Base-by-base conservation (phyloP, 1,284 basidiomycete species). In the Cutaneotrichosporon curvatum region DNA sequence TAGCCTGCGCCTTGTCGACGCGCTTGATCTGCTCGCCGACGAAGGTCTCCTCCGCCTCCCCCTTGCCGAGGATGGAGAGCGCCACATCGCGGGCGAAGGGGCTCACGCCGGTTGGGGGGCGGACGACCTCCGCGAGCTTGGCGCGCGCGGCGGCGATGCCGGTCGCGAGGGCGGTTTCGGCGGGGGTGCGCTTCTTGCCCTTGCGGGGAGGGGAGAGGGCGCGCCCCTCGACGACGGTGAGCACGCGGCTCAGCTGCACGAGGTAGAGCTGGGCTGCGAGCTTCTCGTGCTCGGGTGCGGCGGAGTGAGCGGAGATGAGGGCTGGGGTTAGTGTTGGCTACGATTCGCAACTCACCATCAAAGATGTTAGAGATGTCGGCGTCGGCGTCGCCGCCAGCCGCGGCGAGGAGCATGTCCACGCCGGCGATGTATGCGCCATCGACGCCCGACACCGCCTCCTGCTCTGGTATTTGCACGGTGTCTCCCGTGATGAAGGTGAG, bases 131-230 rank as follows among this genome's bases (percentile, higher is more conserved):
- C 20, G 31, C 37, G 19, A 50, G 35, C 10, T 31, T 31, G 23
- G 45, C 53, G 4, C 46, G 40, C 18, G 46, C 50, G 10, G 19
- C 21, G 28, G 40, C 40, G 19, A 52, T 35, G 16, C 37, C 43
- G 18, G 19, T 33, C 2, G 45, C 31, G 19, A 57, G 37, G 7
- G 46, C 39, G 2, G 40, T 33, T 1, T 56, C 35, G 2, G 37
- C 36, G 8, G 53, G 32, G 3, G 51, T 41, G 28, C 56, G 54
- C 46, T 60, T 62, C 40, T 60, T 60, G 15, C 58, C 58, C 39
- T 60, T 60, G 9, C 38, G 34, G 3, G 54, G 45, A 28, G 49
- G 38, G 12, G 41, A 20, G 25, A 54, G 50, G 7, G 40, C 36
- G 12, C 51, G 21, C n/a, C 51, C 45, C 25, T 40, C 37, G 18